phyloP scores from a whole-genome alignment of 1,139 yeast species.

The Zygosaccharomyces pseudobailii region DNA sequence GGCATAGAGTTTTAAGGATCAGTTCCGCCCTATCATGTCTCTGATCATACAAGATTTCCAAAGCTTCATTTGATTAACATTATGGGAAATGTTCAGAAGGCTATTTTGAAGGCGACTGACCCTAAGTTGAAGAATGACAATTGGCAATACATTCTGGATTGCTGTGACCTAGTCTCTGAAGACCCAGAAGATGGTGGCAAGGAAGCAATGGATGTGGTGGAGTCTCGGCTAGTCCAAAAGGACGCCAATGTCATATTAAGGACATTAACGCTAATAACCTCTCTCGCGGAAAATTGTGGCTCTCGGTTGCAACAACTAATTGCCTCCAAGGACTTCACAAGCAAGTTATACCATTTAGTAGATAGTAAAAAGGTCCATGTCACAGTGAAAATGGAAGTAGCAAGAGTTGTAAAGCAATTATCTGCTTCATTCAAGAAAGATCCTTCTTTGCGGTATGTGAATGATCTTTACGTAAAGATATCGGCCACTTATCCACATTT shows the following conservation, averaged over 20 bases:
- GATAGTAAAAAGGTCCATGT: slow-evolving; percentile 57
- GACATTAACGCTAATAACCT: slow-evolving; percentile 61
- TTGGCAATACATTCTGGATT: slow-evolving; percentile 78
- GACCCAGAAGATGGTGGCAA: slow-evolving; percentile 59
- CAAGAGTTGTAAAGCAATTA: slow-evolving; percentile 66
- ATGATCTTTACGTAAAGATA: slow-evolving; percentile 52
- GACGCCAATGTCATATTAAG: slow-evolving; percentile 83
- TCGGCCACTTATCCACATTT: slow-evolving; percentile 44
- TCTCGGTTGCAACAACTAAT: slow-evolving; percentile 78
- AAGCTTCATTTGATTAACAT: not conserved
- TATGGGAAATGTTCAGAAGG: slow-evolving; percentile 13
- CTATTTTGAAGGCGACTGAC: slow-evolving; percentile 64
- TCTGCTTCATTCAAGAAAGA: slow-evolving; percentile 54
- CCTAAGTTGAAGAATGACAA: slow-evolving; percentile 77
- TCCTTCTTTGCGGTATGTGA: slow-evolving; percentile 69
- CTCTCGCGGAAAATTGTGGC: slow-evolving; percentile 92
- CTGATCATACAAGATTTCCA: not conserved
- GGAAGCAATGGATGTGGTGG: slow-evolving; percentile 37
- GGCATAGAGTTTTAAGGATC: too few species aligned
- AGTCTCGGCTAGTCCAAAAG: slow-evolving; percentile 49
- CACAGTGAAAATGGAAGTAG: slow-evolving; percentile 60
- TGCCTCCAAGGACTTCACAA: slow-evolving; percentile 64
- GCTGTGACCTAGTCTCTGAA: slow-evolving; percentile 70
- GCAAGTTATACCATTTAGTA: slow-evolving; percentile 50
- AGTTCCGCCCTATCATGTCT: too few species aligned